Base-by-base conservation (phyloP, 202 grass and related monocot genomes). In the Carex sylvatica region DNA sequence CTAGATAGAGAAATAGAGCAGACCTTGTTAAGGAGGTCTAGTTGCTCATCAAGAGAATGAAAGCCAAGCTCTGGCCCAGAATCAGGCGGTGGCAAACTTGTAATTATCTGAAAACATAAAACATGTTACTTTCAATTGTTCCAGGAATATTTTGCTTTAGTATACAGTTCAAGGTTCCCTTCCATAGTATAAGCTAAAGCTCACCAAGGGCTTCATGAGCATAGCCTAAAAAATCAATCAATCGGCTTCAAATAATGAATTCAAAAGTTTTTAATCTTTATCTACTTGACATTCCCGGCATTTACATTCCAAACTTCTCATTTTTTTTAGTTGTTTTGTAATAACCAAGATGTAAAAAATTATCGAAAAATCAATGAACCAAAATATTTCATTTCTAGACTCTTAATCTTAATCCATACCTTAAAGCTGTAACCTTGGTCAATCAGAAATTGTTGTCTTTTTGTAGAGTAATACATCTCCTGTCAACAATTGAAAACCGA, bases 401-500 rank as follows among this genome's bases (percentile, higher is more conserved):
- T 58, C 55, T 58, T 58, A n/a, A 19, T n/a, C 55, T 59, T 4
- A 61, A 1, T 40, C 30, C 80, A 46, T 88, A 98, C 95, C 95
- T 98, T 98, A 84, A 98, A 98, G 83, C 95, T 98, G 87, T 98
- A 95, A 78, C 95, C 95, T 81, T 98, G 95, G 78, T 98, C 95
- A 68, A 98, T 91, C 80, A 98, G 89, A 84, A 98, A 98, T 56
- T 98, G 95, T 74, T 98, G 95, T 75, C 95, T 98, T 87, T 98
- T 98, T 65, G 92, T 98, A 80, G 95, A 98, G 40, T 95, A 98
- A 83, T 98, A 98, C 95, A 98, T 98, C 84, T 98, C 95, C 95
- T 98, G 76, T 58, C 74, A 53, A 46, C 16, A 10, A 78, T 36
- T 33, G 4, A 87, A 74, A 85, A 85, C 74, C 0, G 66, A 60